Base-by-base conservation (phyloP, 2,329 filamentous ascomycete species). In the Trichoderma lentiforme region DNA sequence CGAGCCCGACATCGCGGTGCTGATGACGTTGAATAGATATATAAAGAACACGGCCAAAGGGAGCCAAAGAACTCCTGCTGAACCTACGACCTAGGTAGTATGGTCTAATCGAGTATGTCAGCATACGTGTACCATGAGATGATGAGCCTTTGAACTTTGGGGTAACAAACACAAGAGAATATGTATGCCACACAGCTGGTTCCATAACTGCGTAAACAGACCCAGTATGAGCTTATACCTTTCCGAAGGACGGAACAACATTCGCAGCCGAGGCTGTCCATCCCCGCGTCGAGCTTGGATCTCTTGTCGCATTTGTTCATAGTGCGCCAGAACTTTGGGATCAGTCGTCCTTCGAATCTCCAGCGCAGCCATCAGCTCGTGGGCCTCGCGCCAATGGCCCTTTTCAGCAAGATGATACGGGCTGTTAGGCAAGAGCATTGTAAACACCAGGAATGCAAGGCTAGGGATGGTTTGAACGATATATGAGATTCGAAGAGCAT, bases 401-500 rank as follows among this genome's bases (percentile, higher is more conserved):
- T 91, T 86, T 18, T 86, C 86, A 6, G 92, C 91, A 6, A 93
- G 83, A 91, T 91, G 93, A 68, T 92, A 86, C 0, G 92, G 92
- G 64, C 85, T 91, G 74, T 87, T 87, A 0, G 88, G 89, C 74
- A 91, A 86, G 80, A 90, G 90, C 77, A 89, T 85, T 51, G 43
- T 21, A 24, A 90, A 82, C 1, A 88, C 88, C 30, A 85, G 76
- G 61, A 91, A 82, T 1, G 90, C 76, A 14, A 86, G 76, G 0
- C 84, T 87, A 0, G 88, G 89, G 0, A 89, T 78, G 75, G 87
- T 86, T 79, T 91, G 89, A 5, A 91, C 77, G 32, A 84, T 88
- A 88, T 88, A 91, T 3, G 89, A 88, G 62, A 90, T 87, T 11
- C 86, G 86, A 80, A 89, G 91, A 4, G 87, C 87, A 2, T 84